These are phyloP conservation scores for Penicillium ucsense DNA, from an alignment of 495 filamentous ascomycete species.

Conservation along the genomic window DNA sequence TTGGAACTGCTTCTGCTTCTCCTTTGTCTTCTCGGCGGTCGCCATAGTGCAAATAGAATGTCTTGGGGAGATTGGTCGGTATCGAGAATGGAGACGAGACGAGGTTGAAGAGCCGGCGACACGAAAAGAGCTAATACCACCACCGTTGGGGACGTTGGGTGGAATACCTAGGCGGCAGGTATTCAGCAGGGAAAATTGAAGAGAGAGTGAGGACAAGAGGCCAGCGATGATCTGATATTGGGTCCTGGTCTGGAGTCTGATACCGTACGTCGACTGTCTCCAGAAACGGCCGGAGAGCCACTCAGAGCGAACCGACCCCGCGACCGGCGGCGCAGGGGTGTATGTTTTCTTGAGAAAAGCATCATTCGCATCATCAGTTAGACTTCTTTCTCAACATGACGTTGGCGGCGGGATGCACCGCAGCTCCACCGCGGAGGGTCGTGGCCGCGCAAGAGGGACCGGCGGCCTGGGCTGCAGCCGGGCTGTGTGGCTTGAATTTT, in stretches of 20 bases:
- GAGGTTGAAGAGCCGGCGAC: not conserved
- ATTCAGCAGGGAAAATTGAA: not conserved
- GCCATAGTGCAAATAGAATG: slow-evolving; percentile 21
- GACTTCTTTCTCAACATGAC: slow-evolving; percentile 13
- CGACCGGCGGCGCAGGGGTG: no score
- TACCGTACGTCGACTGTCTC: not conserved
- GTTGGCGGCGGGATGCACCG: slow-evolving; percentile 14
- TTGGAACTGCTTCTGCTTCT: slow-evolving; percentile 23
- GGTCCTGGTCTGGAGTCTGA: not conserved
- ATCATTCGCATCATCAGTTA: not conserved
- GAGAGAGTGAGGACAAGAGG: slow-evolving; percentile 1
- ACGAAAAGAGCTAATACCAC: not conserved
- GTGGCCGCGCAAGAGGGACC: not conserved
- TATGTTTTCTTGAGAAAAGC: not conserved
- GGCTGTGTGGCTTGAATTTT: no score
- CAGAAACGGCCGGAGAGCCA: not conserved
- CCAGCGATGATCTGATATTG: slow-evolving; percentile 7
- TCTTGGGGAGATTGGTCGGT: not conserved
- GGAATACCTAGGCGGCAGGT: not conserved
- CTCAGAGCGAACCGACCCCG: not conserved
- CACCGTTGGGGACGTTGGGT: no score
- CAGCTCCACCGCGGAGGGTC: not conserved
- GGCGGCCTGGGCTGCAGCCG: no score
- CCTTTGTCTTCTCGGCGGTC: slow-evolving; percentile 29
- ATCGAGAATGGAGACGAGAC: not conserved